Evolutionary conservation across 2,329 filamentous ascomycete genomes (phyloP).

Genomic region (Alternaria angustiovoidea): DNA sequence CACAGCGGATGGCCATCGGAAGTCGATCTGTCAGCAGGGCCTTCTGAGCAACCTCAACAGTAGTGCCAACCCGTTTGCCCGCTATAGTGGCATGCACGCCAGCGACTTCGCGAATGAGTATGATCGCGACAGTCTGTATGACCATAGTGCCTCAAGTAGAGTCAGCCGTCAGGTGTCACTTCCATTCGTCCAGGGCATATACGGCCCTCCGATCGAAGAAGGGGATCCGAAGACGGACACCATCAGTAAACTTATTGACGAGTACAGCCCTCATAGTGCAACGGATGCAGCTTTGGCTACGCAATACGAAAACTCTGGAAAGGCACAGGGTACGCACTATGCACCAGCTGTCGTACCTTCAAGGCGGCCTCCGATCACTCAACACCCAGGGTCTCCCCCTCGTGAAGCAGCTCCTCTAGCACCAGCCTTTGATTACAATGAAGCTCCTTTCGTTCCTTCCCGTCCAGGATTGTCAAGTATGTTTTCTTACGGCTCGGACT

Average conservation of each 20-base stretch:
- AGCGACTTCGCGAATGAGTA: conserved; percentile 24
- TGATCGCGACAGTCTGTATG: conserved; percentile 23
- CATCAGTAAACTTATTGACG: conserved; percentile 44
- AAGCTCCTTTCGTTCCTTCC: conserved; percentile 11
- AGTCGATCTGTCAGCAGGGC: conserved; percentile 33
- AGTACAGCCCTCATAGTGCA: conserved; percentile 29
- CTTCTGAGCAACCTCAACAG: conserved; percentile 29
- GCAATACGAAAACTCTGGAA: background rate
- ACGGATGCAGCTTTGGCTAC: conserved; percentile 11
- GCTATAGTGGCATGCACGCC: conserved; percentile 24
- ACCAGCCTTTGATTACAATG: conserved; percentile 36
- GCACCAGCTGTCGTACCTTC: background rate
- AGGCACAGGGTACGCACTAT: background rate
- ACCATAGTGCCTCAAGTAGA: conserved; percentile 18
- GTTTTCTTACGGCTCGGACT: conserved; percentile 36
- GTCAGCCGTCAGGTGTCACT: conserved; percentile 20
- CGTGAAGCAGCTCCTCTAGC: conserved; percentile 33
- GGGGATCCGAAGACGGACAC: conserved; percentile 41
- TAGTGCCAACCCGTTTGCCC: conserved; percentile 31
- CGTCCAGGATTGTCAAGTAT: conserved; percentile 29
- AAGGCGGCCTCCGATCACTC: conserved; percentile 17
- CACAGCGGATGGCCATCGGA: conserved; percentile 31
- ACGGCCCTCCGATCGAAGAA: conserved; percentile 19
- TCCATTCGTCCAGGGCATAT: conserved; percentile 21
- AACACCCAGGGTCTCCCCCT: conserved; percentile 34